Evolutionary conservation across 2,329 filamentous ascomycete genomes (phyloP), one percentile per base, ranked within the genome.

Genomic region (Fusarium coffeatum): DNA sequence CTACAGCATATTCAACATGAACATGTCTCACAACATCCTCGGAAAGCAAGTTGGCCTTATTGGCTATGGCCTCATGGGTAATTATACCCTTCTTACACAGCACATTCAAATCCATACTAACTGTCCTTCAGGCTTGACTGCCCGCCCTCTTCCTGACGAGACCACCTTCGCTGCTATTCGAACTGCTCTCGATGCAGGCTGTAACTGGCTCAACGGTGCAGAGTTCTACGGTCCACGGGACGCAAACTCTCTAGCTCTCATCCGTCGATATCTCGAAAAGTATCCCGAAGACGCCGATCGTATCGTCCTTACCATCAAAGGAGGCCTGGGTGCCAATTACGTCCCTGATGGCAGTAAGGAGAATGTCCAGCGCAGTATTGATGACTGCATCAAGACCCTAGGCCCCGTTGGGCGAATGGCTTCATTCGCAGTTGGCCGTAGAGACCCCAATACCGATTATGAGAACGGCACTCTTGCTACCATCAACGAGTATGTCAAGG

Each of bases 261-360:
- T 91, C n/a, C 82, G 86, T 56, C 80, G 83, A 23, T 91, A 90
- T 78, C 89, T 91, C 72, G 82, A 81, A 34, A 82, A 84, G 66
- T 85, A 90, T 74, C 89, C 89, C 1, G 85, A 88, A 63, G 86
- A 90, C 64, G 87, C 87, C 16, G 79, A 83, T 47, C 86, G 88
- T 70, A 83, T 91, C 4, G 82, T 90, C 12, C 78, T 91, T 49
- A 85, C 83, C 71, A 82, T 91, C 74, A 91, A 91, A 78, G 89
- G 88, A 27, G 87, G 82, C 15, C 28, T 82, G 23, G 77, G 83
- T 41, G 61, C 74, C 2, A 76, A 72, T 27, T 72, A 81, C 42
- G 55, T 50, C 2, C 82, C 85, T 1, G 83, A 88, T 69, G 83
- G 86, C 34, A 85, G 83, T 13, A 83, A 84, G 30, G 82, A 83